Percentiles rank a stretch among this genome's conserved stretches.
These are phyloP conservation scores for Dalbergia cultrata DNA, from an alignment of 306 rosid genomes.

Conservation along the genomic window DNA sequence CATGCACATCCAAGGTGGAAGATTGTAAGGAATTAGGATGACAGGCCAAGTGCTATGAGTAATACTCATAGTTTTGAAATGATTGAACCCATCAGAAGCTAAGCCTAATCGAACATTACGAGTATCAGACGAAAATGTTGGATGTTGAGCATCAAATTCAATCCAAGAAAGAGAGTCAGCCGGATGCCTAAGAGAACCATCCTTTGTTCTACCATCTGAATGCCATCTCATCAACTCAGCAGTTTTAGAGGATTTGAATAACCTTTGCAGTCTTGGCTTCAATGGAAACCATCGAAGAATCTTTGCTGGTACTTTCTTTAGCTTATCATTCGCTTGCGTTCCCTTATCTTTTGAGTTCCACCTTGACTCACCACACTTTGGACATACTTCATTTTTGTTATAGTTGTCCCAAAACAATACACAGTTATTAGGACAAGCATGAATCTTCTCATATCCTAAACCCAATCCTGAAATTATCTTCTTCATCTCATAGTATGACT, in stretches of 20 bases:
- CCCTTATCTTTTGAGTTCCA: too few relatives aligned
- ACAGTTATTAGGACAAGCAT: not conserved
- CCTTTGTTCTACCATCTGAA: not conserved
- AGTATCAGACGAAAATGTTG: not conserved
- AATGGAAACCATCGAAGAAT: too few relatives aligned
- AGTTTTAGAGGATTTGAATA: not conserved
- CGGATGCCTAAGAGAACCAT: not conserved
- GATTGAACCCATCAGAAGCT: not conserved
- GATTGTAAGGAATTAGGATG: not conserved
- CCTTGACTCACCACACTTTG: too few relatives aligned
- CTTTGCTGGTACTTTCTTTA: too few relatives aligned
- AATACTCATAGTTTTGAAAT: not conserved
- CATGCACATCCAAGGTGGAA: constrained; percentile 1
- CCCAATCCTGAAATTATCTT: not conserved
- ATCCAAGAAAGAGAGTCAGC: not conserved
- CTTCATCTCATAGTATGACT: not conserved
- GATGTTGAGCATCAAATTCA: not conserved
- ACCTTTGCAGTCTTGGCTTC: too few relatives aligned
- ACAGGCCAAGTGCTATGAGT: not conserved
- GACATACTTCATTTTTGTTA: not conserved
- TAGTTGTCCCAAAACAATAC: not conserved
- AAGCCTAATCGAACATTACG: not conserved
- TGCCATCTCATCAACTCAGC: not conserved
- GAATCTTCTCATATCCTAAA: not conserved
- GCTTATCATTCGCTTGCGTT: too few relatives aligned